A percentile compares a stretch with the other conserved stretches of the same genome.
These are phyloP conservation scores for Candida taoyuanica DNA, from an alignment of 805 yeast species.

Conservation along the genomic window DNA sequence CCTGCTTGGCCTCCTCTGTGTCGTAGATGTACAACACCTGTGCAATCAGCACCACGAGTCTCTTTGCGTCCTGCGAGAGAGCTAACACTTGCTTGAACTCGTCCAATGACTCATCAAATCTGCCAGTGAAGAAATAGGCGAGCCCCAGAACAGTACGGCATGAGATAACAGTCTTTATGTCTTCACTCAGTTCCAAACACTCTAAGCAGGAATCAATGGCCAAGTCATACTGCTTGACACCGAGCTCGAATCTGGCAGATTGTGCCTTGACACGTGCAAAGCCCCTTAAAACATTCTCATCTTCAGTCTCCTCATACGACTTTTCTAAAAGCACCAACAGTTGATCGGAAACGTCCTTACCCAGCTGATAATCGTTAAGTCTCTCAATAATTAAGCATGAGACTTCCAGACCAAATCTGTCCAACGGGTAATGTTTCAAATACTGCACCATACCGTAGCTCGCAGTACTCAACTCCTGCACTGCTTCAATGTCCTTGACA, in stretches of 20 bases:
- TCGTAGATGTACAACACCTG: conserved; percentile 76
- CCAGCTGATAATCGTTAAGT: conserved; percentile 54
- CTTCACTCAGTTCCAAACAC: conserved; percentile 44
- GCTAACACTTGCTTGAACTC: conserved; percentile 63
- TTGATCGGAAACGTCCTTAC: conserved; percentile 41
- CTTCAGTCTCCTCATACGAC: conserved; percentile 53
- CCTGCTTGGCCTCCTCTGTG: conserved; percentile 72
- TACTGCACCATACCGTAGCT: conserved; percentile 61
- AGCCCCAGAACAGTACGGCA: conserved; percentile 70
- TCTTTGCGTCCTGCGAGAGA: conserved; percentile 50
- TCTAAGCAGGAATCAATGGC: conserved; percentile 61
- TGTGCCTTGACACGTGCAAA: conserved; percentile 64
- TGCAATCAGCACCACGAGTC: conserved; percentile 67
- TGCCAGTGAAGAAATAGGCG: conserved; percentile 55
- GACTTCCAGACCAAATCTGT: conserved; percentile 51
- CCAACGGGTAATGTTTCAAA: conserved; percentile 56
- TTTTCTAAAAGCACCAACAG: conserved; percentile 48
- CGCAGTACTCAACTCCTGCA: conserved; percentile 66
- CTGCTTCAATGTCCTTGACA: conserved; percentile 50
- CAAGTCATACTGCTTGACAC: conserved; percentile 44
- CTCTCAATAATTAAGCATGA: conserved; percentile 63
- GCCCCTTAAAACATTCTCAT: conserved; percentile 38
- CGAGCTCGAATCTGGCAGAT: conserved; percentile 67
- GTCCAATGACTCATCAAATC: conserved; percentile 61
- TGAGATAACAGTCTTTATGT: conserved; percentile 41